Evolutionary conservation across 148 eudicot genomes (phyloP).

Genomic region (Fallopia convolvulus): DNA sequence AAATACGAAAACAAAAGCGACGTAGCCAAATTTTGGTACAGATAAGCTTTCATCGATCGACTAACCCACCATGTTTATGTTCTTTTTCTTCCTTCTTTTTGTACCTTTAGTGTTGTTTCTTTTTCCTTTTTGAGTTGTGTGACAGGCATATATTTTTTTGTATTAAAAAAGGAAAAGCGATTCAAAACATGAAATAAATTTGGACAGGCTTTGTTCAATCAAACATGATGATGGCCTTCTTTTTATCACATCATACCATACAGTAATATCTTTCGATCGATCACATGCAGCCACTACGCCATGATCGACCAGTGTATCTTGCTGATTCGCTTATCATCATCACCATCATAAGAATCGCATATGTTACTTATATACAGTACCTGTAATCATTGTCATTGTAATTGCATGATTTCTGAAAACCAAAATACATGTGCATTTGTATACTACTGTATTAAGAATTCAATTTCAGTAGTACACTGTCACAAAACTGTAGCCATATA

Average conservation of each 20-base stretch:
- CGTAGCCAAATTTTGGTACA: no score
- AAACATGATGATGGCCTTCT: not conserved
- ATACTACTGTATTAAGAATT: conserved; percentile 13
- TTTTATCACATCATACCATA: not conserved
- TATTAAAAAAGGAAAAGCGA: not conserved
- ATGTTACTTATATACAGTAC: not conserved
- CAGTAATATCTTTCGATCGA: not conserved
- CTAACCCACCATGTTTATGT: not conserved
- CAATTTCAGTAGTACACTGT: conserved; percentile 18
- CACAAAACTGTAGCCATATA: not conserved
- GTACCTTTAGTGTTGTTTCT: not conserved
- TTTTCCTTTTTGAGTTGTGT: not conserved
- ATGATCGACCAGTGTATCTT: not conserved
- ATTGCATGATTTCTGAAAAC: not conserved
- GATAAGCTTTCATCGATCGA: no score
- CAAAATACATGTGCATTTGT: conserved; percentile 9
- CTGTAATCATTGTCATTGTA: not conserved
- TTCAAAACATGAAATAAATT: not conserved
- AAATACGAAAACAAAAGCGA: no score
- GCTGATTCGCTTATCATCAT: not conserved
- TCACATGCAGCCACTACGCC: not conserved
- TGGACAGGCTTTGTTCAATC: no score
- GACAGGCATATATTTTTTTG: not conserved
- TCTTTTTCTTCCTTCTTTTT: not conserved
- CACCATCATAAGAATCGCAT: not conserved